Evolutionary conservation across 352 stramenopile genomes (phyloP).

Genomic region (Phytophthora pluvialis): DNA sequence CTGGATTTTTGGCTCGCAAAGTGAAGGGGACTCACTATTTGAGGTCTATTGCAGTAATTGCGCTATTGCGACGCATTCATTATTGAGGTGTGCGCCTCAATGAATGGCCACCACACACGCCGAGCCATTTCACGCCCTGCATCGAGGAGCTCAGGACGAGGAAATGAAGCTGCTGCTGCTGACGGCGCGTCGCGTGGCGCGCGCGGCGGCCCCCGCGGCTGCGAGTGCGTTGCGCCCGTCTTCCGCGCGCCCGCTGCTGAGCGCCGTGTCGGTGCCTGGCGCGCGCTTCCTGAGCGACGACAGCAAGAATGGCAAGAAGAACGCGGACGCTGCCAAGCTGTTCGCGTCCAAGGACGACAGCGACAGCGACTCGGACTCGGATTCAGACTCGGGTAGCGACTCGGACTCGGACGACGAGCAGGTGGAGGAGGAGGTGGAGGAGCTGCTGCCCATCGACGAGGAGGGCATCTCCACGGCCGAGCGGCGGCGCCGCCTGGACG

Average conservation of each 20-base stretch:
- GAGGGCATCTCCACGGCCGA: conserved; percentile 39
- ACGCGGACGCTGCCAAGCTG: conserved; percentile 32
- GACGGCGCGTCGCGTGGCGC: conserved; percentile 38
- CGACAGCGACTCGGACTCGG: conserved; percentile 34
- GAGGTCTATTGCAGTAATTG: too few species aligned
- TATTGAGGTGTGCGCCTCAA: too few species aligned
- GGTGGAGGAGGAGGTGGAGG: conserved; percentile 16
- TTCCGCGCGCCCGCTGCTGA: conserved; percentile 12
- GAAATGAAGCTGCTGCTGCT: conserved; percentile 62
- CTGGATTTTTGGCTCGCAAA: too few species aligned
- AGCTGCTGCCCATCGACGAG: conserved; percentile 43
- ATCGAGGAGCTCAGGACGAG: not conserved
- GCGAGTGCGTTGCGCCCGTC: conserved; percentile 12
- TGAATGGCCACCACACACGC: conserved; percentile 28
- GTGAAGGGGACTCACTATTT: too few species aligned
- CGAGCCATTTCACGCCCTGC: conserved; percentile 33
- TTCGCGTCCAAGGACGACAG: conserved; percentile 32
- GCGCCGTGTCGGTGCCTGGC: conserved; percentile 9
- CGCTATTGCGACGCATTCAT: too few species aligned
- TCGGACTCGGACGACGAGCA: conserved; percentile 30
- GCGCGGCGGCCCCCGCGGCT: conserved; percentile 22
- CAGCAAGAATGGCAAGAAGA: conserved; percentile 20
- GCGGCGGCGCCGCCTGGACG: conserved; percentile 34
- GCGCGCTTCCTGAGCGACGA: conserved; percentile 34
- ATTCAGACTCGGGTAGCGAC: conserved; percentile 27